Percentiles rank a stretch among this genome's conserved stretches.
Evolutionary conservation across 306 rosid species (phyloP).

Genomic region (Rosa rugosa): DNA sequence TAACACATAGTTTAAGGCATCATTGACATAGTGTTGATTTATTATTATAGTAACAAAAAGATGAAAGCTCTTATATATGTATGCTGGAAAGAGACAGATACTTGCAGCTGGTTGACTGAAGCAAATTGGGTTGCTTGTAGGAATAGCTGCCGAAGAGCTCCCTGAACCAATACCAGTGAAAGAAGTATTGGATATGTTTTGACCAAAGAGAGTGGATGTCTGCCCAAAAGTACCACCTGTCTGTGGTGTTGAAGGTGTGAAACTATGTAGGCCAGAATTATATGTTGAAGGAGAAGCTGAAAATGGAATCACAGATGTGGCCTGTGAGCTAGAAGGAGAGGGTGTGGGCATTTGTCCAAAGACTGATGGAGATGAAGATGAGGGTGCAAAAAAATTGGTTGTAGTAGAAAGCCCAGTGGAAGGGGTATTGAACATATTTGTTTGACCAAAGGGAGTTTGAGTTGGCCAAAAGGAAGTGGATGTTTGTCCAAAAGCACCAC

Average conservation of each 20-base stretch:
- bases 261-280: slow-evolving; percentile 41
- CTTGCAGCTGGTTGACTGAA: slow-evolving; percentile 68
- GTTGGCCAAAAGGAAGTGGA: neutral
- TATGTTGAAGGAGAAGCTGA: slow-evolving; percentile 52
- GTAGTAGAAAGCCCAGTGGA: neutral
- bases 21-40: neutral
- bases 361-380: neutral
- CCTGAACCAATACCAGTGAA: slow-evolving; percentile 42
- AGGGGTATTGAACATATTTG: neutral
- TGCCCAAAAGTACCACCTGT: slow-evolving; percentile 48
- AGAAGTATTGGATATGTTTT: slow-evolving; percentile 49
- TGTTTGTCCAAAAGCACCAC: neutral
- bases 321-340: slow-evolving; percentile 30
- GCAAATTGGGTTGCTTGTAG: slow-evolving; percentile 47
- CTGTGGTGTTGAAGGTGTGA: slow-evolving; percentile 48
- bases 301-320: slow-evolving; percentile 49
- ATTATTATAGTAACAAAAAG: neutral
- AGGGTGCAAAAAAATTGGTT: neutral
- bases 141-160: slow-evolving; percentile 42
- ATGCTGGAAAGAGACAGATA: slow-evolving; percentile 6
- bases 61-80: neutral
- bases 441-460: neutral
- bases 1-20: neutral
- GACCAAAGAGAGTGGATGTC: slow-evolving; percentile 39
- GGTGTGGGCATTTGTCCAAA: neutral